Evolutionary conservation across 495 filamentous ascomycete genomes (phyloP).

Genomic region (Cenococcum geophilum): DNA sequence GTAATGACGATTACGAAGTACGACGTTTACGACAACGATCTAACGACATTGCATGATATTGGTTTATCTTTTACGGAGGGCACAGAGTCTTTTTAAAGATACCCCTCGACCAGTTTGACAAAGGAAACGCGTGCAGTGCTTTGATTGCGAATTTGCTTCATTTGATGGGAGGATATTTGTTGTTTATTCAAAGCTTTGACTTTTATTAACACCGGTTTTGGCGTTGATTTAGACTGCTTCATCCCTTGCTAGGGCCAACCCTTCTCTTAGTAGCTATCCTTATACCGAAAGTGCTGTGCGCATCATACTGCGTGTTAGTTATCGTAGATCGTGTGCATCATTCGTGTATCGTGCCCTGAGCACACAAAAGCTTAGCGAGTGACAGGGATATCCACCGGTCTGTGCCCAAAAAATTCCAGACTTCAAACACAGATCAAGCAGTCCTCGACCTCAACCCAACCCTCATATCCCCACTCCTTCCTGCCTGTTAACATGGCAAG

Average conservation of each 20-base stretch:
- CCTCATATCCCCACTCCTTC: not conserved
- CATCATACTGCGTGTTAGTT: no score
- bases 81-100: slow-evolving; percentile 20
- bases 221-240: no score
- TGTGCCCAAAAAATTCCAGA: slow-evolving; percentile 12
- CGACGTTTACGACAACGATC: slow-evolving; percentile 10
- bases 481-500: slow-evolving; percentile 23
- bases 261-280: no score
- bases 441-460: not conserved
- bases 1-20: slow-evolving; percentile 16
- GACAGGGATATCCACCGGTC: no score
- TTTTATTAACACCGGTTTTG: no score
- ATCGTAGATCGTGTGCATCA: no score
- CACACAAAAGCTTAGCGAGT: no score
- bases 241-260: no score
- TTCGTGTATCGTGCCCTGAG: no score
- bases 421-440: not conserved
- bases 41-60: not conserved
- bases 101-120: slow-evolving; percentile 20
- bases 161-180: not conserved
- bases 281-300: no score
- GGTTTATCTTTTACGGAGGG: slow-evolving; percentile 15
- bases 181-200: not conserved
- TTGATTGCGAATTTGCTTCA: no score
- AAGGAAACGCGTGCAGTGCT: not conserved